Base-by-base conservation (phyloP, 2,329 filamentous ascomycete species). In the Ascochyta clinopodiicola region DNA sequence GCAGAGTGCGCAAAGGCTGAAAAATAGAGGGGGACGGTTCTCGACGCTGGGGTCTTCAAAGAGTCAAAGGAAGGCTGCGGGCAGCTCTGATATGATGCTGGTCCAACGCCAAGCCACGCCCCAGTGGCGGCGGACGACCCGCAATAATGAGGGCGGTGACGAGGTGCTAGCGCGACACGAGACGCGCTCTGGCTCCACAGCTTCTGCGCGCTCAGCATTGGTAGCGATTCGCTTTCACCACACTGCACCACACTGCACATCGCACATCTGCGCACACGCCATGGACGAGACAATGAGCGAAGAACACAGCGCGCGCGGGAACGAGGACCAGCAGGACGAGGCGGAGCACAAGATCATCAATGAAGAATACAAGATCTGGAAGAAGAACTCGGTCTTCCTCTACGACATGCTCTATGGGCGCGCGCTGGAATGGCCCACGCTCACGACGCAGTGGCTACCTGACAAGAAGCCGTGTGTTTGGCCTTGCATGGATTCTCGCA, bases 321-420 rank as follows among this genome's bases (percentile, higher is more conserved):
- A 86, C 58, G 88, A 92, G 55, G 89, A 91, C 48, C 88, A 90
- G 56, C 88, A 90, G 25, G 83, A 88, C 73, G 83, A 90, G 72
- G 79, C 86, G 64, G 87, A 91, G 72, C 89, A 96, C 78, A 92
- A 96, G 78, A 83, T 96, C 58, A 92, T 98, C 78, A 98, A 98
- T 68, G 95, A 99, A 81, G 95, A 99, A 77, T 99, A 99, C 85
- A 99, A 99, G 78, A 97, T 94, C 64, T 99, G 95, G 95, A 99
- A 99, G 84, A 99, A 99, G 83, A 99, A 99, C 79, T 92, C 91
- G 63, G 93, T 95, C 3, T 98, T 98, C 73, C 89, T 99, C 68
- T 99, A 99, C 77, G 95, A 99, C 76, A 91, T 97, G 87, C 95
- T 99, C 63, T 84, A 98, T 61, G 93, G 88, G 69, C 96, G 92